These are phyloP conservation scores for Gnomoniopsis sp. DNA, from an alignment of 2,329 filamentous ascomycete genomes.

Conservation along the genomic window DNA sequence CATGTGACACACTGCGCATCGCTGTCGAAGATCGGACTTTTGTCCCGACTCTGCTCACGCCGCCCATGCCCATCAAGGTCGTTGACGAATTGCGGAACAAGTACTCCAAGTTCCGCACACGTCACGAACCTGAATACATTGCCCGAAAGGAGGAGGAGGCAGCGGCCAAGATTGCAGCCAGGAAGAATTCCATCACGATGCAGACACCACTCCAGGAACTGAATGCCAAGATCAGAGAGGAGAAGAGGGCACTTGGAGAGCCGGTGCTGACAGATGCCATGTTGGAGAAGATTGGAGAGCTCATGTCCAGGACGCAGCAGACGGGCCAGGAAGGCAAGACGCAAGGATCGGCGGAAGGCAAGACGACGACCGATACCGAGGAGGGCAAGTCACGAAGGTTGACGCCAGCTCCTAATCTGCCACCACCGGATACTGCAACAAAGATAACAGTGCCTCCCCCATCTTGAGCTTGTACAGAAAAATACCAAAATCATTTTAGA, in stretches of 20 bases:
- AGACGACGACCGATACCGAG: too few relatives aligned
- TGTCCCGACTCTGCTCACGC: slow-evolving; percentile 69
- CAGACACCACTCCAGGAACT: slow-evolving; percentile 58
- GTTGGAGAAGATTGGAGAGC: slow-evolving; percentile 59
- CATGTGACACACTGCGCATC: slow-evolving; percentile 70
- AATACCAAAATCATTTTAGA: slow-evolving; percentile 3
- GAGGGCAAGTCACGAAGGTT: slow-evolving; percentile 13
- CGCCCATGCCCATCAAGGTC: slow-evolving; percentile 75
- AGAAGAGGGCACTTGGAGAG: slow-evolving; percentile 50
- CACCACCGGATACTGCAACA: not conserved
- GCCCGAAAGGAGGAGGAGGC: slow-evolving; percentile 39
- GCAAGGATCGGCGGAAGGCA: not conserved
- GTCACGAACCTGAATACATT: slow-evolving; percentile 74
- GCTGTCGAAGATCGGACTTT: slow-evolving; percentile 74
- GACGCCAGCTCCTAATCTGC: slow-evolving; percentile 25
- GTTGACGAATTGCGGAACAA: slow-evolving; percentile 83
- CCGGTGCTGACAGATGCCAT: slow-evolving; percentile 55
- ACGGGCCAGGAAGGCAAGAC: slow-evolving; percentile 16
- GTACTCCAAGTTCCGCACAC: slow-evolving; percentile 76
- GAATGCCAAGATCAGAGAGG: slow-evolving; percentile 50
- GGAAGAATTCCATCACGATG: slow-evolving; percentile 37
- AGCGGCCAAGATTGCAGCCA: slow-evolving; percentile 33
- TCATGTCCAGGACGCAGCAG: slow-evolving; percentile 51
- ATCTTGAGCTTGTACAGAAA: slow-evolving; percentile 3
- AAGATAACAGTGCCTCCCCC: not conserved